These are phyloP conservation scores for Penicillium herquei DNA, from an alignment of 495 filamentous ascomycete genomes.

Conservation along the genomic window DNA sequence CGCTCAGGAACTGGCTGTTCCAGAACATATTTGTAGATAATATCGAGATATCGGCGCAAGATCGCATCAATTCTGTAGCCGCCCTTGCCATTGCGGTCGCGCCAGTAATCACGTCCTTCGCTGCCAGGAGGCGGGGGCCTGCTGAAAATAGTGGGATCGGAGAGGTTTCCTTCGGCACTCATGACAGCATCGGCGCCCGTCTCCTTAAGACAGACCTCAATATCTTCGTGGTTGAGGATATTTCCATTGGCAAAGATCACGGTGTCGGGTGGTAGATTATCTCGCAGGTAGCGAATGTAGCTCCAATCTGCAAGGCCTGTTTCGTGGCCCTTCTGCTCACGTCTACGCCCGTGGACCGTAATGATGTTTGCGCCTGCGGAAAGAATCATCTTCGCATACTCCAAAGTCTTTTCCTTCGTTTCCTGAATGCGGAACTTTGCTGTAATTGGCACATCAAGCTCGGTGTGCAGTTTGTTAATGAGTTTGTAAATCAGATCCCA, in stretches of 20 bases:
- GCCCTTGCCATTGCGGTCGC: conserved; percentile 72
- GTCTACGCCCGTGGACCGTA: conserved; percentile 82
- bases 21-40: conserved; percentile 74
- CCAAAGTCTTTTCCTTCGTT: conserved; percentile 77
- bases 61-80: conserved; percentile 90
- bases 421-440: conserved; percentile 94
- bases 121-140: conserved; percentile 59
- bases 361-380: conserved; percentile 88
- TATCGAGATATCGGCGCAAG: conserved; percentile 83
- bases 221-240: conserved; percentile 76
- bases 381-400: conserved; percentile 86
- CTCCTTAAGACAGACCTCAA: conserved; percentile 73
- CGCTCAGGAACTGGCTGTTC: conserved; percentile 59
- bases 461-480: conserved; percentile 71
- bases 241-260: conserved; percentile 98
- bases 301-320: conserved; percentile 94
- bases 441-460: conserved; percentile 77
- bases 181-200: conserved; percentile 93
- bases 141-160: conserved; percentile 85
- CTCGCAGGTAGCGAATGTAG: conserved; percentile 74
- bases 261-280: conserved; percentile 79
- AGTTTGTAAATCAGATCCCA: conserved; percentile 76
- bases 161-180: conserved; percentile 92
- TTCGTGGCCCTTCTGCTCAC: conserved; percentile 95
- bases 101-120: conserved; percentile 79